phyloP scores from a whole-genome alignment of 306 rosid species.

The Hylodesmum podocarpum region DNA sequence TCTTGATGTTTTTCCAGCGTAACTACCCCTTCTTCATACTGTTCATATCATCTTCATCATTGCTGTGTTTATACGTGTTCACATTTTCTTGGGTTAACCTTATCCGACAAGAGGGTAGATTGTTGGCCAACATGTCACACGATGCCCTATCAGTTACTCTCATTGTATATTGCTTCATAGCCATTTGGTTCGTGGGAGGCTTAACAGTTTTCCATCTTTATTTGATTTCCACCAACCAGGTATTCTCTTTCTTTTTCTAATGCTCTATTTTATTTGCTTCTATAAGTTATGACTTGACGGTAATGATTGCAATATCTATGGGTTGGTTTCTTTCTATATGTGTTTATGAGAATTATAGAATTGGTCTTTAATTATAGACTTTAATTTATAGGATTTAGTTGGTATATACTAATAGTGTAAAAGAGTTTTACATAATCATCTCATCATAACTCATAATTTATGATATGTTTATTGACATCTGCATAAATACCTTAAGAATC shows the following conservation, averaged over 20 bases:
- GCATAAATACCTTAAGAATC: too few species aligned
- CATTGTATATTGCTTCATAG: slow-evolving; percentile 78
- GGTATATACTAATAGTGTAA: too few species aligned
- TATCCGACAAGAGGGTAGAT: slow-evolving; percentile 41
- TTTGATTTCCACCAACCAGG: slow-evolving; percentile 89
- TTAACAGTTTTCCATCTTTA: slow-evolving; percentile 84
- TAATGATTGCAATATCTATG: neutral
- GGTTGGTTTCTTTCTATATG: neutral
- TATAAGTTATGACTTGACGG: neutral
- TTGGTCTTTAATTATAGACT: neutral
- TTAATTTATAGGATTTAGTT: too few species aligned
- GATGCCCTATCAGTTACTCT: slow-evolving; percentile 69
- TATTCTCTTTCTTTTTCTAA: slow-evolving; percentile 23
- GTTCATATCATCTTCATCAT: slow-evolving; percentile 75
- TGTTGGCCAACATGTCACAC: slow-evolving; percentile 51
- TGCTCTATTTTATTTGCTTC: neutral
- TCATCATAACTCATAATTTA: too few species aligned
- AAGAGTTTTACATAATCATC: too few species aligned
- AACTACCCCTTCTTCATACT: slow-evolving; percentile 83
- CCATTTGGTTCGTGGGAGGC: slow-evolving; percentile 94
- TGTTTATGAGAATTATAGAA: neutral
- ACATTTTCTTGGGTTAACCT: slow-evolving; percentile 78
- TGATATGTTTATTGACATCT: too few species aligned
- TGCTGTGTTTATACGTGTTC: slow-evolving; percentile 76
- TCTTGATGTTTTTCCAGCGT: slow-evolving; percentile 59